Evolutionary conservation across 371 early-diverging fungal genomes (phyloP).

Genomic region (Rhizopus delemar): DNA sequence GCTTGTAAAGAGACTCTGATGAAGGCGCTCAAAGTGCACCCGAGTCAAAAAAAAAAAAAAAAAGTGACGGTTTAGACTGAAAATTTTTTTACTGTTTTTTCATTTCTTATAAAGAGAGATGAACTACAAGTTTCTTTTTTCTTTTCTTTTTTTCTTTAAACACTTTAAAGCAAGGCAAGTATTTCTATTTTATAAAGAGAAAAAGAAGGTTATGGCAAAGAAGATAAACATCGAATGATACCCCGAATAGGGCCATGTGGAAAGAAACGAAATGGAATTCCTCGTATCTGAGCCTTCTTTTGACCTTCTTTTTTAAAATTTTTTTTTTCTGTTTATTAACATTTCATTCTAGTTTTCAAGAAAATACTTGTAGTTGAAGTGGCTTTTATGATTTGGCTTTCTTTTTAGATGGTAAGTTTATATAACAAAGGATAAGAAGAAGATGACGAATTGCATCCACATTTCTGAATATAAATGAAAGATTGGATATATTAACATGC

Average conservation of each 20-base stretch:
- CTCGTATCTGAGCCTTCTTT: conserved; percentile 37
- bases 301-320: neutral
- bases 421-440: conserved; percentile 13
- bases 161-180: conserved; percentile 21
- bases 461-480: conserved; percentile 32
- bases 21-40: no score
- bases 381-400: no score
- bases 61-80: no score
- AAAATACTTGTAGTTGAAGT: no score
- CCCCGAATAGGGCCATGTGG: conserved; percentile 30
- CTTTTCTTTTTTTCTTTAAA: conserved; percentile 1
- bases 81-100: no score
- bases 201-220: conserved; percentile 18
- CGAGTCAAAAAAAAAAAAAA: no score
- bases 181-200: conserved; percentile 13
- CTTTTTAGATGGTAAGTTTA: neutral
- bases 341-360: no score
- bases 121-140: neutral
- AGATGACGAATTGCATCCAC: conserved; percentile 35
- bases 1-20: no score
- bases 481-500: conserved; percentile 43
- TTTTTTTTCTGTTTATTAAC: neutral
- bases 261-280: conserved; percentile 40
- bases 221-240: conserved; percentile 27
- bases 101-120: no score